Evolutionary conservation across 2,329 filamentous ascomycete species (phyloP), one percentile per base, ranked within the genome.

Genomic region (Didymella keratinophila): DNA sequence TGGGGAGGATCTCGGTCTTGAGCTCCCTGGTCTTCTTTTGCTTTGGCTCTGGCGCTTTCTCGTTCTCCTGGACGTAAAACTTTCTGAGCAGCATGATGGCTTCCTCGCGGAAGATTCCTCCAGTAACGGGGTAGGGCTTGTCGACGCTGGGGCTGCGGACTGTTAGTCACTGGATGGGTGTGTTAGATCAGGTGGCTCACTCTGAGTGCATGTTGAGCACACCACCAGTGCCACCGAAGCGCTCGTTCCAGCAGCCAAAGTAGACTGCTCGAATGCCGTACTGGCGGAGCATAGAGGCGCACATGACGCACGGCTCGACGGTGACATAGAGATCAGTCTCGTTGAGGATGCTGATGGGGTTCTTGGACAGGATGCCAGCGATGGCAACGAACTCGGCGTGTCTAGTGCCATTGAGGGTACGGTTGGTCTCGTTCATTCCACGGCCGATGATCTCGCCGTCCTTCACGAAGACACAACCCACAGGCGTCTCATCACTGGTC

Each of bases 221-320:
- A 52, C 96, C 94, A 1, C 95, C 95, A 16, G 93, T 97, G 30
- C 96, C 95, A 8, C 95, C 95, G 79, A 99, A 99, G 57, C 96
- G 91, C 80, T 99, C 95, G 76, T 99, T 99, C 69, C 91, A 87
- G 59, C 93, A 96, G 4, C 95, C 96, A 77, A 95, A 99, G 77
- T 94, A 98, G 30, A 99, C 95, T 66, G 89, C 90, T 62, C 90
- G 87, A 77, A 99, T 93, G 14, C 88, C 86, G 64, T 96, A 89
- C 78, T 99, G 96, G 50, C 93, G 87, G 49, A 99, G 84, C 52
- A 96, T 87, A 7, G 93, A 96, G 12, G 95, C 95, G 75, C 95
- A 99, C 95, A 99, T 99, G 80, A 99, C 92, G 77, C 95, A 99
- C 4, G 95, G 95, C 79, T 99, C 96, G 52, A 99, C 94, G 0